These are phyloP conservation scores for Diaporthe vaccinii DNA, from an alignment of 2,329 filamentous ascomycete species.

Conservation along the genomic window DNA sequence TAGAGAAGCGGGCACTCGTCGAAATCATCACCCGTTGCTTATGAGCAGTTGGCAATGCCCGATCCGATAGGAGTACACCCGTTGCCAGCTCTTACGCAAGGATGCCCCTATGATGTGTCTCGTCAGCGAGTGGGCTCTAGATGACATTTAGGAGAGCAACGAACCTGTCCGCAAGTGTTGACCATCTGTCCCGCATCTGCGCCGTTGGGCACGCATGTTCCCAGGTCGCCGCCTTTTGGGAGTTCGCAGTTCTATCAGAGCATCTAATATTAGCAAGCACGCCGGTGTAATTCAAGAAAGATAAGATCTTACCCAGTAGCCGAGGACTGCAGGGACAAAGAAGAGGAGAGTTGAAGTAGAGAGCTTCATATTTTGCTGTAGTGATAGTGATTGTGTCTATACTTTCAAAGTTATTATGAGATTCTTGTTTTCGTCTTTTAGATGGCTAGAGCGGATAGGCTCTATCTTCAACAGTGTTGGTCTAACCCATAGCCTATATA, in stretches of 20 bases:
- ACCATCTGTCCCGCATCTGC: not conserved
- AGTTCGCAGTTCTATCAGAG: not conserved
- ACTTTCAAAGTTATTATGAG: not conserved
- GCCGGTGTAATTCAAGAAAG: not conserved
- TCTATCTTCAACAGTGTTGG: not conserved
- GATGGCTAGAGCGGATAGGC: not conserved
- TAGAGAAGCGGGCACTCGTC: not conserved
- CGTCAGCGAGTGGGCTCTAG: not conserved
- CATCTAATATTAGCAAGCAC: not conserved
- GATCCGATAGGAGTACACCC: not conserved
- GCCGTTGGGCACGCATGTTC: not conserved
- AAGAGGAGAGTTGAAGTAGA: not conserved
- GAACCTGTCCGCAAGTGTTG: not conserved
- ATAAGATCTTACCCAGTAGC: constrained; percentile 6
- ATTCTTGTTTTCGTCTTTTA: too few species aligned
- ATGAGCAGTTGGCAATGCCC: not conserved
- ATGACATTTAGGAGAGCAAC: not conserved
- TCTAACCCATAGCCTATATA: not conserved
- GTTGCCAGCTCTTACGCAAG: not conserved
- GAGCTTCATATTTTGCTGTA: not conserved
- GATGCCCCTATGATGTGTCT: not conserved
- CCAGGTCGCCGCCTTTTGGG: not conserved
- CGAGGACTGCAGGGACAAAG: not conserved
- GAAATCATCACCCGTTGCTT: not conserved
- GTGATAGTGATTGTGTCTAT: not conserved